phyloP scores from a whole-genome alignment of 768 basidiomycete genomes.

The Daedaleopsis sinensis region DNA sequence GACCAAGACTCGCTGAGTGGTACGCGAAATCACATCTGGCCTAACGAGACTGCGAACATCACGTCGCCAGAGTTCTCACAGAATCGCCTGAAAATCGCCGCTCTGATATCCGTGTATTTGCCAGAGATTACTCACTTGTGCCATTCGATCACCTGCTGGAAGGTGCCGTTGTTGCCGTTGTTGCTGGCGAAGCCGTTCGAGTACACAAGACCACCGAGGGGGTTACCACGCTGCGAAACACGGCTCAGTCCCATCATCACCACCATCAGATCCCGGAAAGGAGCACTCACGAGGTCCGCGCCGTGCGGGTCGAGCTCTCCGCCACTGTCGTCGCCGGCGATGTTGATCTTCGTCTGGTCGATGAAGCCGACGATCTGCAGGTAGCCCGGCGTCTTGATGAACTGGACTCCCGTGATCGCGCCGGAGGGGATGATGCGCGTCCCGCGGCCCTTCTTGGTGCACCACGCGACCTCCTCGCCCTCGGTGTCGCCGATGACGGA shows the following conservation, averaged over 20 bases:
- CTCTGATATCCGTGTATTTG: too few species aligned
- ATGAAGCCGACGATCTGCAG: slow-evolving; percentile 64
- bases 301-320: slow-evolving; percentile 82
- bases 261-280: background rate
- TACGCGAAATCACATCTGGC: too few species aligned
- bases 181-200: slow-evolving; percentile 56
- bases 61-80: too few species aligned
- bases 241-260: background rate
- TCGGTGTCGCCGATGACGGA: slow-evolving; percentile 67
- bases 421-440: slow-evolving; percentile 74
- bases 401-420: slow-evolving; percentile 66
- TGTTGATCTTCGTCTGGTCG: slow-evolving; percentile 61
- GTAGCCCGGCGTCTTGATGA: slow-evolving; percentile 60
- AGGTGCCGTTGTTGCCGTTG: slow-evolving; percentile 42
- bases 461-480: slow-evolving; percentile 75
- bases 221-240: slow-evolving; percentile 68
- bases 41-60: too few species aligned
- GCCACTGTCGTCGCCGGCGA: slow-evolving; percentile 59
- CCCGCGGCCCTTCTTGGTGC: slow-evolving; percentile 70
- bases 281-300: slow-evolving; percentile 54
- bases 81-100: too few species aligned
- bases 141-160: slow-evolving; percentile 68
- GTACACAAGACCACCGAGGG: slow-evolving; percentile 71
- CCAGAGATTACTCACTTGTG: slow-evolving; percentile 65
- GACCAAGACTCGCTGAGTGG: too few species aligned